Conservation (phyloP, 2,329 filamentous ascomycete species). For the Emmonsia crescens region DNA sequence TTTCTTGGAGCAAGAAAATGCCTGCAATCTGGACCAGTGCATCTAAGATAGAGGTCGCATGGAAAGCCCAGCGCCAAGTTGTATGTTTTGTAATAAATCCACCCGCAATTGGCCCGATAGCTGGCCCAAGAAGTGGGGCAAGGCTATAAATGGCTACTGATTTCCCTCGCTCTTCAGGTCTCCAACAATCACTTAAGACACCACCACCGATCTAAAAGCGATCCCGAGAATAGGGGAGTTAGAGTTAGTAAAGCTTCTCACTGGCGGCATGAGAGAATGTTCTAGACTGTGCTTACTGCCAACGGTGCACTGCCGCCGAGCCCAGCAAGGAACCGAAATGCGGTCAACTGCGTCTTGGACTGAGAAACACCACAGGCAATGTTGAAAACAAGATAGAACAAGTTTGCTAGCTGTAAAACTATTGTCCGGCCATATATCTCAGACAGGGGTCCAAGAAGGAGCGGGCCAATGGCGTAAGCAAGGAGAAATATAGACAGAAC, state of each 20-base stretch:
- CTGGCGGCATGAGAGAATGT: not conserved
- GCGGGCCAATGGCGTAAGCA: slow-evolving; percentile 42
- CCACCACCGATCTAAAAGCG: slow-evolving; percentile 34
- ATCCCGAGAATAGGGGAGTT: not conserved
- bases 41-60: slow-evolving; percentile 51
- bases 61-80: slow-evolving; percentile 65
- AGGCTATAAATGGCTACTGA: slow-evolving; percentile 53
- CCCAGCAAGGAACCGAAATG: slow-evolving; percentile 47
- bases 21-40: slow-evolving; percentile 51
- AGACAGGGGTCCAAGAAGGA: slow-evolving; percentile 42
- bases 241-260: not conserved
- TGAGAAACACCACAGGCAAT: slow-evolving; percentile 47
- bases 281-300: slow-evolving; percentile 25
- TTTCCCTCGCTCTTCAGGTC: slow-evolving; percentile 50
- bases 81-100: slow-evolving; percentile 53
- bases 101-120: slow-evolving; percentile 53
- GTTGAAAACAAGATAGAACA: slow-evolving; percentile 48
- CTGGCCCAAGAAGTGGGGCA: slow-evolving; percentile 53
- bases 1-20: slow-evolving; percentile 53
- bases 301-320: slow-evolving; percentile 48
- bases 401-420: slow-evolving; percentile 43
- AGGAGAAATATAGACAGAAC: slow-evolving; percentile 44
- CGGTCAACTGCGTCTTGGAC: slow-evolving; percentile 44
- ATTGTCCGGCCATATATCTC: slow-evolving; percentile 46
- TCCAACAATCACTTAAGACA: slow-evolving; percentile 47